Evolutionary conservation across 371 early-diverging fungal species (phyloP).

Genomic region (Lichtheimia ornata): DNA sequence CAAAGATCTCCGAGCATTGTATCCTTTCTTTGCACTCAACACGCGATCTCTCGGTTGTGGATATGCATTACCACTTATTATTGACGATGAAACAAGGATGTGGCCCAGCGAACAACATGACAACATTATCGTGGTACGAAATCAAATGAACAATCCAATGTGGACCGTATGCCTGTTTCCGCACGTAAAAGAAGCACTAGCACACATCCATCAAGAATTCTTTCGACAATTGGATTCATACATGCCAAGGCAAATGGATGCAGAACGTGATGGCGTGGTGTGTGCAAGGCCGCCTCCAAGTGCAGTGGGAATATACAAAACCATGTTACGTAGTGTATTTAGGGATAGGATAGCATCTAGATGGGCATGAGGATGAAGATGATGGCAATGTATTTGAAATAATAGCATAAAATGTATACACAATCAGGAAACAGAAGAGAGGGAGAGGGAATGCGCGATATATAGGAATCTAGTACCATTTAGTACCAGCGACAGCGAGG

Average conservation of each 20-base stretch:
- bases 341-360: slow-evolving; percentile 55
- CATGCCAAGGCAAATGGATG: slow-evolving; percentile 33
- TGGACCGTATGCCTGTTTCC: slow-evolving; percentile 78
- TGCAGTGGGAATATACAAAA: slow-evolving; percentile 65
- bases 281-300: slow-evolving; percentile 41
- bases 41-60: slow-evolving; percentile 51
- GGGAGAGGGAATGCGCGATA: background rate
- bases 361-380: background rate
- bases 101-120: slow-evolving; percentile 81
- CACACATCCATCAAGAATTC: slow-evolving; percentile 63
- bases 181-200: slow-evolving; percentile 62
- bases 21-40: slow-evolving; percentile 61
- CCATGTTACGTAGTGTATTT: slow-evolving; percentile 60
- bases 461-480: slow-evolving; percentile 36
- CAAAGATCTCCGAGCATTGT: slow-evolving; percentile 72
- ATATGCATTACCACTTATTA: slow-evolving; percentile 61
- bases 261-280: slow-evolving; percentile 34
- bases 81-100: slow-evolving; percentile 78
- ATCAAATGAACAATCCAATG: slow-evolving; percentile 46
- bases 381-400: background rate
- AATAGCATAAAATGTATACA: slow-evolving; percentile 3
- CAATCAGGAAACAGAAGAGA: background rate
- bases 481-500: slow-evolving; percentile 29
- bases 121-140: slow-evolving; percentile 76
- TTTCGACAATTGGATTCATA: slow-evolving; percentile 60